Conservation (phyloP, 2,329 filamentous ascomycete genomes). For the Colletotrichum sidae region DNA sequence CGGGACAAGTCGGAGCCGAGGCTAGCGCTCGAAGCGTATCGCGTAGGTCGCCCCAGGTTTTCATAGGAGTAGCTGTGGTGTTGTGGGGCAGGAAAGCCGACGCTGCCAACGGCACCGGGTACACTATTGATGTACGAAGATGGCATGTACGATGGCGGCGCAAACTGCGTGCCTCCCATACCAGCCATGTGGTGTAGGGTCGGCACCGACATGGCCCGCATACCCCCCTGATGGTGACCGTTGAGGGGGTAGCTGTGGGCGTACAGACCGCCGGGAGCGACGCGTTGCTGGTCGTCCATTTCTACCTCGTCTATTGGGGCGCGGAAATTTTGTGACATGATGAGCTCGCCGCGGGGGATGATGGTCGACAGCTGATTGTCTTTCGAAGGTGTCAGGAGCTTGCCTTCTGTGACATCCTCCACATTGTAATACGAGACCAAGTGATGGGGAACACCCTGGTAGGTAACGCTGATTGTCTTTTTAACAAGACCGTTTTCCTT, state of each 20-base stretch:
- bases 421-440: slow-evolving; percentile 90
- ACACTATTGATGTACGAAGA: slow-evolving; percentile 19
- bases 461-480: slow-evolving; percentile 88
- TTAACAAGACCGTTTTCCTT: slow-evolving; percentile 86
- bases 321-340: slow-evolving; percentile 74
- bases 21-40: slow-evolving; percentile 23
- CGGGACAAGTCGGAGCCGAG: slow-evolving; percentile 27
- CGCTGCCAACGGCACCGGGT: slow-evolving; percentile 16
- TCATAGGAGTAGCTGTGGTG: slow-evolving; percentile 28
- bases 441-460: slow-evolving; percentile 82
- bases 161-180: slow-evolving; percentile 22
- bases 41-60: slow-evolving; percentile 8
- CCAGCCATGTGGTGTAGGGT: slow-evolving; percentile 28
- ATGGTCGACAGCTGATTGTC: slow-evolving; percentile 59
- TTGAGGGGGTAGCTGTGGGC: slow-evolving; percentile 24
- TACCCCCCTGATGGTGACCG: slow-evolving; percentile 41
- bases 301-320: slow-evolving; percentile 73
- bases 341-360: slow-evolving; percentile 67
- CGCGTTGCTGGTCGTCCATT: slow-evolving; percentile 37
- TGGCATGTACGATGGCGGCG: slow-evolving; percentile 22
- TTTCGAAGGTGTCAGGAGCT: slow-evolving; percentile 68
- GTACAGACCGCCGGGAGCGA: slow-evolving; percentile 21
- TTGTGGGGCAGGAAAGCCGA: slow-evolving; percentile 20
- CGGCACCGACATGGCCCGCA: slow-evolving; percentile 39
- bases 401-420: slow-evolving; percentile 77